Base-by-base conservation (phyloP, 1,139 yeast species). In the Arxiozyma slooffiae region DNA sequence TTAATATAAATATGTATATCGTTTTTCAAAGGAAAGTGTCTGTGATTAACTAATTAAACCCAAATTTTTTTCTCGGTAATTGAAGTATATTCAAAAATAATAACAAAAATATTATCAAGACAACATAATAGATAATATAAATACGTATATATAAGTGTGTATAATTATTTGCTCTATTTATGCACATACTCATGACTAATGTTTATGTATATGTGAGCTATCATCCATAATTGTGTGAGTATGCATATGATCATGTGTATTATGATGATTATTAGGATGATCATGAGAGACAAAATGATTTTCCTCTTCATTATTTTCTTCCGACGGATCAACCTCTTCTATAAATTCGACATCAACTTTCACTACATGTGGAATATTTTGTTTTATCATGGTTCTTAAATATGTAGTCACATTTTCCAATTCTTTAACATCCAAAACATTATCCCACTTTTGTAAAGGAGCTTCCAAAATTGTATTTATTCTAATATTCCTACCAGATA, bases 401-500 rank as follows among this genome's bases (percentile, higher is more conserved):
- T 68, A 71, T 24, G 66, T 67, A 21, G 75, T 66, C 24, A 77
- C 76, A 44, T 69, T 60, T 52, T 76, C 79, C 62, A 78, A 74
- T 59, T 76, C 76, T 37, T 69, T 71, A 38, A 77, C 64, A 8
- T 72, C 73, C 44, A 77, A 59, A 16, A 69, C 66, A 53, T 73
- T 75, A 47, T 71, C 78, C 70, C 78, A 76, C 52, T 66, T 66
- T 54, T 68, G 76, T 17, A 64, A 41, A 18, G 77, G 75, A 17
- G 70, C 75, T 50, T 71, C 72, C 30, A 77, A 55, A 7, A 66
- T 60, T 21, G 72, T 49, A 41, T 67, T 70, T 18, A 74, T 71
- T 49, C 73, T 74, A 36, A 74, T 50, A 54, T 82, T 82, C 39
- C 92, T 88, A 8, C 94, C 94, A 1, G 88, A 79, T 1, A 85